phyloP scores from a whole-genome alignment of 2,329 filamentous ascomycete species.

The Atkinsonella texensis region DNA sequence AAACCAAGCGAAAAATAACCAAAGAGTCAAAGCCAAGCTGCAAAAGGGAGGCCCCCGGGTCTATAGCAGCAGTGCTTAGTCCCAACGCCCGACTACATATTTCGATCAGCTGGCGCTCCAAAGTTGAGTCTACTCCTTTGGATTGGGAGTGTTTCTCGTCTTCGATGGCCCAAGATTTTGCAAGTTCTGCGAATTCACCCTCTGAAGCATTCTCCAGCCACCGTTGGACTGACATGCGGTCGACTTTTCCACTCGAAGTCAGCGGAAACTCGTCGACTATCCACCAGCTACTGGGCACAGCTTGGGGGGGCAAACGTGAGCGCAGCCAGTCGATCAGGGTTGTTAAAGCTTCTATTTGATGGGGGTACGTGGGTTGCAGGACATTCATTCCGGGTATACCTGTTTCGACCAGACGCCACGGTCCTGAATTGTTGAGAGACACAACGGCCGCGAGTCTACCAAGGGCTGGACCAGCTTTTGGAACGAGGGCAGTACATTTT shows the following conservation, averaged over 20 bases:
- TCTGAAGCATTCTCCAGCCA: background rate
- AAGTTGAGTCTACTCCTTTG: background rate
- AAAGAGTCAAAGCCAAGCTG: background rate
- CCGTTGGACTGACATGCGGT: background rate
- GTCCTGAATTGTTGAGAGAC: background rate
- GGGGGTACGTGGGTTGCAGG: background rate
- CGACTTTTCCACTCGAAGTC: background rate
- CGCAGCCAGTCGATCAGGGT: background rate
- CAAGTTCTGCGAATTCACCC: background rate
- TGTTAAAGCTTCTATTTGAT: background rate
- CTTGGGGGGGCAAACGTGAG: background rate
- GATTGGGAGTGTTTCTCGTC: background rate
- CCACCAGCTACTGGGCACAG: background rate
- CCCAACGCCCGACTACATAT: background rate
- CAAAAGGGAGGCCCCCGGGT: background rate
- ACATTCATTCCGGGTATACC: background rate
- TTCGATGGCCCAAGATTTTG: background rate
- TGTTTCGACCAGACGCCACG: background rate
- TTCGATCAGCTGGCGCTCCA: background rate
- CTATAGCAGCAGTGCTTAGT: background rate
- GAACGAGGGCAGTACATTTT: background rate
- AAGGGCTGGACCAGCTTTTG: background rate
- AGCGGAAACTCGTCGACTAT: background rate
- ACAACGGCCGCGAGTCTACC: background rate
- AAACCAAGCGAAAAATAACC: background rate